phyloP scores from a whole-genome alignment of 148 eudicot species.

The Cornus kousa region DNA sequence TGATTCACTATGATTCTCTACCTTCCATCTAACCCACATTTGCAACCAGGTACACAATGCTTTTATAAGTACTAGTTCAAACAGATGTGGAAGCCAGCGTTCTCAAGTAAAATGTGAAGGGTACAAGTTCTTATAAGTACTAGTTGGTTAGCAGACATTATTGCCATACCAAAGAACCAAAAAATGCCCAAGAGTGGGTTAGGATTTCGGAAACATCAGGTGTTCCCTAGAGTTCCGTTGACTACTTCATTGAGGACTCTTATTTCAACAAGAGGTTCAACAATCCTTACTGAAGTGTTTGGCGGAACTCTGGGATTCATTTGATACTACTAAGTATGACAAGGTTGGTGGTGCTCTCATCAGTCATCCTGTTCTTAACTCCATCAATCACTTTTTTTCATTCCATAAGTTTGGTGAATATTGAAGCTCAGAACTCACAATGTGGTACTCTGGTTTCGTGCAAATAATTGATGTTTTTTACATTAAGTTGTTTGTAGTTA shows the following conservation, averaged over 20 bases:
- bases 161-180: background rate
- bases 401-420: too few species aligned
- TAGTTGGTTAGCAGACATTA: background rate
- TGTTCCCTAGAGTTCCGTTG: background rate
- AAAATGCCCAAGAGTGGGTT: too few species aligned
- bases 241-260: slow-evolving; percentile 9
- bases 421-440: too few species aligned
- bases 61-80: background rate
- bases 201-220: background rate
- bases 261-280: background rate
- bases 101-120: background rate
- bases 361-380: too few species aligned
- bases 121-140: background rate
- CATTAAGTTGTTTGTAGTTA: too few species aligned
- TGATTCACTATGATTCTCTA: background rate
- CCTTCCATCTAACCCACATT: slow-evolving; percentile 10
- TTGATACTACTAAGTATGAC: too few species aligned
- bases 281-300: slow-evolving; percentile 5
- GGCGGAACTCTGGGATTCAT: slow-evolving; percentile 11
- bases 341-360: too few species aligned
- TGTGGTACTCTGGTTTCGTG: too few species aligned
- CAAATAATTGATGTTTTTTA: too few species aligned
- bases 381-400: too few species aligned
- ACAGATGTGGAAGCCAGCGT: too few species aligned
- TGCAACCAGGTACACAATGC: slow-evolving; percentile 18